Conservation (phyloP, 108 stramenopile species). For the Cyclostephanos tholiformis region DNA sequence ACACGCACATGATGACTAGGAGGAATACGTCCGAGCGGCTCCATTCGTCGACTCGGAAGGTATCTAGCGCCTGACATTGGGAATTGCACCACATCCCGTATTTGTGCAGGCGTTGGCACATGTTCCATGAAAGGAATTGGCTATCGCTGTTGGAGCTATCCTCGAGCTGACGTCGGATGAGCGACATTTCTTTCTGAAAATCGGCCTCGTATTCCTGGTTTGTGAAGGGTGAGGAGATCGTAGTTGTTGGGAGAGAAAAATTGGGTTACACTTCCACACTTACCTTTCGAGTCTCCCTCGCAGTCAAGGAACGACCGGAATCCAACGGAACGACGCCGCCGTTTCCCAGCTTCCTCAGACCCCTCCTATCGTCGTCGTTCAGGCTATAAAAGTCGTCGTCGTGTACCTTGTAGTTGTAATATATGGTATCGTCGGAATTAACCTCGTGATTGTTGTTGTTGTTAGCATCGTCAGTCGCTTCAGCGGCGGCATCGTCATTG, state of each 20-base stretch:
- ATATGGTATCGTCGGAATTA: constrained; percentile 41
- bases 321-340: constrained; percentile 12
- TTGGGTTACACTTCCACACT: not conserved
- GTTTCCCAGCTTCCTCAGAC: constrained; percentile 10
- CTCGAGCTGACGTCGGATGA: constrained; percentile 27
- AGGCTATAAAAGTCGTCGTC: constrained; percentile 49
- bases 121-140: constrained; percentile 74
- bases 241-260: not conserved
- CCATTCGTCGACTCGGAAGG: constrained; percentile 82
- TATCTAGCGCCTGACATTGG: constrained; percentile 75
- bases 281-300: constrained; percentile 32
- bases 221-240: not conserved
- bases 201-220: constrained; percentile 34
- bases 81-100: constrained; percentile 88
- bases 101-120: constrained; percentile 78
- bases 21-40: constrained; percentile 82
- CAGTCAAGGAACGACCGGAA: constrained; percentile 47
- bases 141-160: constrained; percentile 35
- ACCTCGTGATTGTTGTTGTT: constrained; percentile 31
- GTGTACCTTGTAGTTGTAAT: constrained; percentile 43
- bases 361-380: constrained; percentile 52
- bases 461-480: constrained; percentile 24
- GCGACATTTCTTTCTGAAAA: constrained; percentile 37
- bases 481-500: constrained; percentile 33
- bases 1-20: constrained; percentile 78